These are phyloP conservation scores for Chaetomium strumarium DNA, from an alignment of 2,329 filamentous ascomycete genomes.

Conservation along the genomic window DNA sequence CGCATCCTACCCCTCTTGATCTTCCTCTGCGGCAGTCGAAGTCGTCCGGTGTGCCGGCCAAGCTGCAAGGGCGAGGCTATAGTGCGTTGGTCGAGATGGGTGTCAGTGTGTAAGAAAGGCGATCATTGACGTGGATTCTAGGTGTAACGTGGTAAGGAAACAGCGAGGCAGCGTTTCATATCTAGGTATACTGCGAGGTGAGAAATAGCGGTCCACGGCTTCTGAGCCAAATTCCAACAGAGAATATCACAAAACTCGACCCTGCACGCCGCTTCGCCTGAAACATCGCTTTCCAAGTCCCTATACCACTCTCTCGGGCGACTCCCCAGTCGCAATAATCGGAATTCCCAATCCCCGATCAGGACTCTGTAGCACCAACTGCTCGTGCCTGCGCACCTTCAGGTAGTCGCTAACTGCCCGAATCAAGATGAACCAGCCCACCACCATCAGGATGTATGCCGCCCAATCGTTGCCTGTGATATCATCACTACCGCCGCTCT, in stretches of 20 bases:
- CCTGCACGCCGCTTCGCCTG: neutral
- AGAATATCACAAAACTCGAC: constrained; percentile 1
- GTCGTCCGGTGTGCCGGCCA: too few relatives aligned
- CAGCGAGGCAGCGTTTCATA: too few relatives aligned
- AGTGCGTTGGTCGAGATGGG: too few relatives aligned
- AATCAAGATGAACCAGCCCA: constrained; percentile 97
- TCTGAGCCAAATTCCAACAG: neutral
- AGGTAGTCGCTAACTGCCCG: constrained; percentile 89
- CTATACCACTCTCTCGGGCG: constrained; percentile 68
- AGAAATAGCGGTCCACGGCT: neutral
- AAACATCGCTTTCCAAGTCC: neutral
- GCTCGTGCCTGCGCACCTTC: constrained; percentile 81
- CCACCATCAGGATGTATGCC: constrained; percentile 89
- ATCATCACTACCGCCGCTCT: constrained; percentile 34
- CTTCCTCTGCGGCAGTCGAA: neutral
- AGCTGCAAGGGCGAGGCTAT: too few relatives aligned
- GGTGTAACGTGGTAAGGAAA: too few relatives aligned
- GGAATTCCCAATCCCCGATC: constrained; percentile 80
- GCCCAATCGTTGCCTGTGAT: constrained; percentile 80
- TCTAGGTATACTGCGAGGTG: too few relatives aligned
- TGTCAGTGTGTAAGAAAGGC: too few relatives aligned
- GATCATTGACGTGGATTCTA: too few relatives aligned
- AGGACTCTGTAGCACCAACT: constrained; percentile 86
- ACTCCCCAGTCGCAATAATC: constrained; percentile 81
- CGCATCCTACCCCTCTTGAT: neutral